A percentile compares a stretch with the other conserved stretches of the same genome.
Conservation (phyloP, 371 early-diverging fungal species). For the Syncephalastrum sp. region DNA sequence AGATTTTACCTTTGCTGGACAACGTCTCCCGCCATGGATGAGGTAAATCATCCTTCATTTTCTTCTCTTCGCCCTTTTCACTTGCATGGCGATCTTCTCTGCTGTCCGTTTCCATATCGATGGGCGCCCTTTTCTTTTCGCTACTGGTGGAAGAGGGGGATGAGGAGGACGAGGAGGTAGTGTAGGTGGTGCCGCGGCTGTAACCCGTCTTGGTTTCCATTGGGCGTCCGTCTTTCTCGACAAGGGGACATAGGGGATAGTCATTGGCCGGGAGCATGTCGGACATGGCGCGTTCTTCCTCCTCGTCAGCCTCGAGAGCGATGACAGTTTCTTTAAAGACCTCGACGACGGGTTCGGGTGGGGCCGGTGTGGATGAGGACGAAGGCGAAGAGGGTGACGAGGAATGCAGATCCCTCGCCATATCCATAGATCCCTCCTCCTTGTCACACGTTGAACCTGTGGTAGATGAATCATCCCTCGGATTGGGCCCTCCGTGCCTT, state of each 20-base stretch:
- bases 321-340: conserved; percentile 14
- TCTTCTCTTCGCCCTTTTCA: neutral
- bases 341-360: neutral
- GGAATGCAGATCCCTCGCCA: neutral
- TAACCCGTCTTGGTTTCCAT: neutral
- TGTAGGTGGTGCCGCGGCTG: too few species aligned
- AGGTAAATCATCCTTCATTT: conserved; percentile 4
- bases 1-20: conserved; percentile 16
- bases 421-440: too few species aligned
- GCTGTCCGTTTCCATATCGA: neutral
- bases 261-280: neutral
- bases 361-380: neutral
- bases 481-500: too few species aligned
- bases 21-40: conserved; percentile 11
- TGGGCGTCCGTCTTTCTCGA: neutral
- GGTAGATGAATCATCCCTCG: too few species aligned
- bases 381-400: neutral
- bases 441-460: too few species aligned
- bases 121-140: neutral
- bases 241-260: neutral
- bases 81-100: neutral
- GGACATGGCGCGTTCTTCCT: conserved; percentile 14
- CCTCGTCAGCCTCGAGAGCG: conserved; percentile 18
- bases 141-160: neutral
- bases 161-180: too few species aligned